Percentiles rank a stretch among this genome's conserved stretches.
phyloP scores from a whole-genome alignment of 805 yeast species.

The Metschnikowia lochheadii region DNA sequence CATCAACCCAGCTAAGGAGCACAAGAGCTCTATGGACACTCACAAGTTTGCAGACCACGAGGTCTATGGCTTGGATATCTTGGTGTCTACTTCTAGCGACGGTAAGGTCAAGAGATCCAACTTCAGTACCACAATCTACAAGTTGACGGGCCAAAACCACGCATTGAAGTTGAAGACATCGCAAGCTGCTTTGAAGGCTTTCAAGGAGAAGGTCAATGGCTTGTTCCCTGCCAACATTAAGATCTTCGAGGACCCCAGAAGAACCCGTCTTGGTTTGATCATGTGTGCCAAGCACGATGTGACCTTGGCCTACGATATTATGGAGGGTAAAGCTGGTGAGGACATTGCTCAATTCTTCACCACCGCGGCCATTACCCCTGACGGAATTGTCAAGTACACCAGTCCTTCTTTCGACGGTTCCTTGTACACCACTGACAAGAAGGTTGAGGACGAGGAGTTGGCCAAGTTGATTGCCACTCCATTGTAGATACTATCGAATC shows the following conservation, averaged over 20 bases:
- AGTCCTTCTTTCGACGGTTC: conserved; percentile 47
- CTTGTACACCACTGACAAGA: conserved; percentile 53
- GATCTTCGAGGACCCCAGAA: conserved; percentile 63
- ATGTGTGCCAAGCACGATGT: conserved; percentile 69
- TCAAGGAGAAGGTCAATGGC: conserved; percentile 59
- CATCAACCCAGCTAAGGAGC: conserved; percentile 67
- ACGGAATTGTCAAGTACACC: conserved; percentile 64
- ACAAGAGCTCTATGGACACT: conserved; percentile 59
- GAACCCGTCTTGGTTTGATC: conserved; percentile 67
- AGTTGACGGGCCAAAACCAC: conserved; percentile 65
- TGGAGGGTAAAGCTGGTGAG: conserved; percentile 63
- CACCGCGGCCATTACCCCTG: conserved; percentile 70
- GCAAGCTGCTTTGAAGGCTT: conserved; percentile 59
- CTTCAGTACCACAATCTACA: conserved; percentile 64
- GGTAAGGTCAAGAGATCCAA: conserved; percentile 63
- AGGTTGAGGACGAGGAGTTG: conserved; percentile 48
- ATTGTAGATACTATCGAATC: conserved; percentile 3
- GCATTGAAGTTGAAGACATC: conserved; percentile 69
- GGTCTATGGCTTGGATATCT: conserved; percentile 72
- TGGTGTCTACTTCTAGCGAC: conserved; percentile 58
- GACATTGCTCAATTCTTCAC: conserved; percentile 68
- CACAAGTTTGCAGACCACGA: conserved; percentile 68
- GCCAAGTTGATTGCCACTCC: conserved; percentile 14
- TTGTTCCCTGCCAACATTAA: conserved; percentile 66
- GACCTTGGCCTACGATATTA: conserved; percentile 63